These are phyloP conservation scores for Candida nitratophila DNA, from an alignment of 805 yeast species.

Conservation along the genomic window DNA sequence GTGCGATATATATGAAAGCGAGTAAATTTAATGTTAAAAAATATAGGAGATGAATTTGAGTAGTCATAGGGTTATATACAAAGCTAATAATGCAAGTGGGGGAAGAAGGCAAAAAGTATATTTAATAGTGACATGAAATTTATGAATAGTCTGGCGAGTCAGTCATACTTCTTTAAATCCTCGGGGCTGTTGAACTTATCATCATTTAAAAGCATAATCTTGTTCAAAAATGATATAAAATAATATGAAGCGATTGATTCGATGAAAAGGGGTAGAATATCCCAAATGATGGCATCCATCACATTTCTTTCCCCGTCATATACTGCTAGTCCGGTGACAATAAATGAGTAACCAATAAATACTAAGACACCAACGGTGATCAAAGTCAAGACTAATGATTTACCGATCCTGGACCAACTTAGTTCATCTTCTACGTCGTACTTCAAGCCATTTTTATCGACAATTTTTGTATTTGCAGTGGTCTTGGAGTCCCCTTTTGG, in stretches of 20 bases:
- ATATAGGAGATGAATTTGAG: no score
- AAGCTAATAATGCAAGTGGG: no score
- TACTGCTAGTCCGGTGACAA: not conserved
- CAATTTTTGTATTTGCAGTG: not conserved
- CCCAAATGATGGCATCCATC: conserved; percentile 1
- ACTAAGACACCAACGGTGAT: conserved; percentile 2
- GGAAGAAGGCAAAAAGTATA: no score
- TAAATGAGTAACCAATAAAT: not conserved
- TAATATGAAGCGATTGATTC: conserved; percentile 1
- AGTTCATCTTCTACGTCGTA: conserved; percentile 17
- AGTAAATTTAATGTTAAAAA: no score
- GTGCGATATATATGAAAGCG: no score
- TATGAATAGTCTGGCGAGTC: not conserved
- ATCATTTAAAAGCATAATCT: not conserved
- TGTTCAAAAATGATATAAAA: conserved; percentile 7
- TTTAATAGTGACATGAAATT: no score
- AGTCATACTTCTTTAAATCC: conserved; percentile 21
- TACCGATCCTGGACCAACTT: conserved; percentile 9
- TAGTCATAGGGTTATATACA: no score
- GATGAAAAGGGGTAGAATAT: conserved; percentile 2
- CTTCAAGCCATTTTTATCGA: conserved; percentile 6
- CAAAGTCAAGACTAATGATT: conserved; percentile 13
- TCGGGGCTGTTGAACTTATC: conserved; percentile 4
- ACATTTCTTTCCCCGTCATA: not conserved
- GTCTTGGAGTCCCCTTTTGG: not conserved